Conservation (phyloP, 371 early-diverging fungal species). For the Blastocladiella emersonii region DNA sequence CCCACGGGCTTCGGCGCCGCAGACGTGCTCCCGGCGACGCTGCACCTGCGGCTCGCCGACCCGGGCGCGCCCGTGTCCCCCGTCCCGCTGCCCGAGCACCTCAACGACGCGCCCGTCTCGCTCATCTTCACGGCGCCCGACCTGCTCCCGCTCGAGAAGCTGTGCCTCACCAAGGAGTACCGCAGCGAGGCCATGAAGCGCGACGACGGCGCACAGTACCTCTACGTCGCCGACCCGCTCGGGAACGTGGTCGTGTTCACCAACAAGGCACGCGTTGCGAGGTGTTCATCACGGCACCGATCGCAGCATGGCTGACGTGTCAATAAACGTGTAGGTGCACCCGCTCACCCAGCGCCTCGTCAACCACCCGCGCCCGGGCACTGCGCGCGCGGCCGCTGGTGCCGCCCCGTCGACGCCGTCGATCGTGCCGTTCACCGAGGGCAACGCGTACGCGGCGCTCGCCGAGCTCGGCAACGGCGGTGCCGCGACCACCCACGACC, state of each 20-base stretch:
- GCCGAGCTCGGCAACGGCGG: neutral
- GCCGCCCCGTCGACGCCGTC: neutral
- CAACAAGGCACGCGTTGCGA: conserved; percentile 38
- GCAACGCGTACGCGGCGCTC: no score
- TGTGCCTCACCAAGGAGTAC: neutral
- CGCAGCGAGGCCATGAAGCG: neutral
- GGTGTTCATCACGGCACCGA: no score
- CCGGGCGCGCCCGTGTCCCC: neutral
- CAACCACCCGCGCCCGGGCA: neutral
- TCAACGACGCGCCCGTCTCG: neutral
- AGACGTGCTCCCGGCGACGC: neutral
- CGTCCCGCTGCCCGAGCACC: neutral
- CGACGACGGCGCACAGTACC: conserved; percentile 14
- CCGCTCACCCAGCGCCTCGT: neutral
- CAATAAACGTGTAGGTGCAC: neutral
- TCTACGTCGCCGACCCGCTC: conserved; percentile 60
- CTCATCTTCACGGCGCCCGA: neutral
- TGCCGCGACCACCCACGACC: neutral
- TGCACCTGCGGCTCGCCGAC: neutral
- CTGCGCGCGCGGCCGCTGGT: neutral
- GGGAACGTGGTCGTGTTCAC: conserved; percentile 58
- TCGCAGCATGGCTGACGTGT: no score
- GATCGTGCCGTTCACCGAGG: neutral
- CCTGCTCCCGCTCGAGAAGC: neutral
- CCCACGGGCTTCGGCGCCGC: no score